phyloP scores from a whole-genome alignment of 257 asterid genomes.

The Ocimum tenuiflorum region DNA sequence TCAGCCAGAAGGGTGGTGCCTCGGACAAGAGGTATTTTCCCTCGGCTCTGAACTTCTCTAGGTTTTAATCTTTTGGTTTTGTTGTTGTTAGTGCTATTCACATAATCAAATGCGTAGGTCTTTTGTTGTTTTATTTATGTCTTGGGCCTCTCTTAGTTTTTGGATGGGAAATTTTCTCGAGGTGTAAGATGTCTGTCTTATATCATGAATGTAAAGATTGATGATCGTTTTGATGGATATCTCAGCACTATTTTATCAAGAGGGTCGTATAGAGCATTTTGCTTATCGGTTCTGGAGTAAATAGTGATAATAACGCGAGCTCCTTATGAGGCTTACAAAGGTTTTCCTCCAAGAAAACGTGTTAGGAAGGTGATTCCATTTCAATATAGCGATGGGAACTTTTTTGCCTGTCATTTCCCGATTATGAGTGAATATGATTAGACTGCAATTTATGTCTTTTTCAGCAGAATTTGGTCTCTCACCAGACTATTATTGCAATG shows the following conservation, averaged over 20 bases:
- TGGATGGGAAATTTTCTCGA: too few relatives aligned
- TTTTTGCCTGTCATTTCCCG: background rate
- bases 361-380: background rate
- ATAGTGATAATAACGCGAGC: background rate
- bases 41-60: background rate
- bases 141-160: background rate
- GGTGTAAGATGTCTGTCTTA: too few relatives aligned
- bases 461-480: background rate
- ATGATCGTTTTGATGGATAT: background rate
- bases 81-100: too few relatives aligned
- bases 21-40: conserved; percentile 36
- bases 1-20: conserved; percentile 46
- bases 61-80: background rate
- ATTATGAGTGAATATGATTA: background rate
- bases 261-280: background rate
- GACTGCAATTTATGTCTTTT: too few relatives aligned
- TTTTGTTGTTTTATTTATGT: background rate
- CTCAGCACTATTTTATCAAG: background rate
- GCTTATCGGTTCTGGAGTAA: background rate
- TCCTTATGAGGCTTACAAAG: too few relatives aligned
- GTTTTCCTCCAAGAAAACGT: too few relatives aligned
- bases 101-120: background rate
- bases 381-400: background rate
- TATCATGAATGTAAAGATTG: background rate
- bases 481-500: background rate